These are phyloP conservation scores for Punica granatum DNA, from an alignment of 345 rosid genomes.

Conservation along the genomic window DNA sequence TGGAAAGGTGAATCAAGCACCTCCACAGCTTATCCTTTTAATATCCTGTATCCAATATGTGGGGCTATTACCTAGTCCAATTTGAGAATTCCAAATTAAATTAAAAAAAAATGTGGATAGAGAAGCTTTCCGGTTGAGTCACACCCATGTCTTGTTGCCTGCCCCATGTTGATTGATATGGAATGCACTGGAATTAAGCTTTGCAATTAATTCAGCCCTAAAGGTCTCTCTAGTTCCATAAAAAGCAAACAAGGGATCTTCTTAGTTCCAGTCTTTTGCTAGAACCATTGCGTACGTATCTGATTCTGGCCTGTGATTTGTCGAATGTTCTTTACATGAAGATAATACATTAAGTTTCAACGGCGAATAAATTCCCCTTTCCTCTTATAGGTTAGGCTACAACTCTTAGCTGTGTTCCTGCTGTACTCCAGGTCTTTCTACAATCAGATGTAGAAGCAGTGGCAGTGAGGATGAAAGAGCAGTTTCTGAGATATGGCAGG, in stretches of 20 bases:
- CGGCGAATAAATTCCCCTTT: background rate
- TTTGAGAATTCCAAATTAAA: background rate
- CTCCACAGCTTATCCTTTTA: background rate
- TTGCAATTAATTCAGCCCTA: background rate
- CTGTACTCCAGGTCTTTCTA: constrained; percentile 36
- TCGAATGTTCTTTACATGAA: background rate
- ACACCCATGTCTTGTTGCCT: background rate
- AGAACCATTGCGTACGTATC: background rate
- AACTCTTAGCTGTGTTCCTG: background rate
- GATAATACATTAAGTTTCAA: background rate
- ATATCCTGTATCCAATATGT: background rate
- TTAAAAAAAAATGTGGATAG: too few relatives aligned
- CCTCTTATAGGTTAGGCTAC: background rate
- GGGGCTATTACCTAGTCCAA: background rate
- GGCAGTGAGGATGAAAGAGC: constrained; percentile 41
- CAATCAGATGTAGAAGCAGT: constrained; percentile 62
- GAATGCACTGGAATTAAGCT: background rate
- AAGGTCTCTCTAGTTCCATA: background rate
- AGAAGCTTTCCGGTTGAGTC: too few relatives aligned
- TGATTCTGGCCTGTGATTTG: background rate
- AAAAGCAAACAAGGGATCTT: background rate
- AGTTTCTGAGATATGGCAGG: constrained; percentile 40
- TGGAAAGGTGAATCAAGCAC: constrained; percentile 44
- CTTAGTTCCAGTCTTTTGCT: background rate
- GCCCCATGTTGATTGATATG: background rate